phyloP scores from a whole-genome alignment of 192 early-diverging fungal genomes.

The Chytriomyces sp. region DNA sequence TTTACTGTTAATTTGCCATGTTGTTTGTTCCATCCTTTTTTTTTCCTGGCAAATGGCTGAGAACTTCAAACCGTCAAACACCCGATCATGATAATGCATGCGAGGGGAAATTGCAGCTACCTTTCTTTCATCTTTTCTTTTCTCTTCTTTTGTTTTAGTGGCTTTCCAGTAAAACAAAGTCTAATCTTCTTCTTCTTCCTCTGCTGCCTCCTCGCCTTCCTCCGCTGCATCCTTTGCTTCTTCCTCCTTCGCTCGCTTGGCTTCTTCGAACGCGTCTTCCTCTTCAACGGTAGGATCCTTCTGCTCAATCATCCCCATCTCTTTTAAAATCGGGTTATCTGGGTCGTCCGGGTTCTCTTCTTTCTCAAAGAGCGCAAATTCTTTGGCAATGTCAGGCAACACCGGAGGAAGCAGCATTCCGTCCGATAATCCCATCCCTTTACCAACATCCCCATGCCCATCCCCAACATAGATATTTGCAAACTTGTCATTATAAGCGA shows the following conservation, averaged over 20 bases:
- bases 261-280: constrained; percentile 61
- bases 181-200: constrained; percentile 36
- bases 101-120: constrained; percentile 1
- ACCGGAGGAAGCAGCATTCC: constrained; percentile 47
- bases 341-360: constrained; percentile 37
- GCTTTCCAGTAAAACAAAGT: background rate
- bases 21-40: background rate
- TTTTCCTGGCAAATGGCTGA: background rate
- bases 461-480: constrained; percentile 68
- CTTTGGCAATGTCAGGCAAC: constrained; percentile 52
- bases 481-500: constrained; percentile 70
- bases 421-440: constrained; percentile 1
- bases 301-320: constrained; percentile 48
- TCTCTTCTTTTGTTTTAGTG: background rate
- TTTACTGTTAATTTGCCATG: background rate
- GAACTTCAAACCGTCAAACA: background rate
- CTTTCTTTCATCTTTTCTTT: background rate
- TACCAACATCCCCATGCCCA: constrained; percentile 50
- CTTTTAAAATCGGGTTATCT: constrained; percentile 26
- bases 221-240: constrained; percentile 54
- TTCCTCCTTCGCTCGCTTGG: constrained; percentile 53
- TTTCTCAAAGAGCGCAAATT: constrained; percentile 52
- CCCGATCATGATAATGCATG: background rate
- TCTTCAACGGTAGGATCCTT: constrained; percentile 66
- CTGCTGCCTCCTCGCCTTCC: constrained; percentile 55